Evolutionary conservation across 2,329 filamentous ascomycete species (phyloP), one percentile per base, ranked within the genome.

Genomic region (Neoarthrinium moseri): DNA sequence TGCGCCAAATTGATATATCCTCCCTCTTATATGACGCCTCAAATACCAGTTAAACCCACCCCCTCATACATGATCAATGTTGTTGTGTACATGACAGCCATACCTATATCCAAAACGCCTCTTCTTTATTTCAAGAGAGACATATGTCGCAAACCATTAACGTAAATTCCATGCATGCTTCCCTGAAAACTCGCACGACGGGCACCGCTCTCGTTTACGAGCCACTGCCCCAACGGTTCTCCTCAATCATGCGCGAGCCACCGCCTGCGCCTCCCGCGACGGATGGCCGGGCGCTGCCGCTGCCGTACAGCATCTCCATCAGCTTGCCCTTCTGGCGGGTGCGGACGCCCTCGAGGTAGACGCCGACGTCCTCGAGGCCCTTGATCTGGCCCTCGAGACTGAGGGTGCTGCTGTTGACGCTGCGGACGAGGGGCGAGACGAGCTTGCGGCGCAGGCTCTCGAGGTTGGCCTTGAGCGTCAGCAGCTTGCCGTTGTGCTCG

Each of bases 341-440:
- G 32, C 92, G 74, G 29, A 95, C 83, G 7, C 77, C 80, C 51
- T 86, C 85, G 8, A 97, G 75, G 61, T 95, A 88, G 11, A 78
- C 77, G 56, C 91, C 88, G 4, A 90, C 91, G 20, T 87, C 85
- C 56, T 89, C 86, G 17, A 97, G 67, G 4, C 92, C 91, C 35
- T 76, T 75, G 55, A 97, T 89, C 72, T 97, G 92, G 58, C 91
- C 88, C 50, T 92, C 88, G 15, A 96, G 77, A 2, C 84, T 84
- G 15, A 92, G 72, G 21, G 83, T 87, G 51, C 83, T 89, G 11
- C 73, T 75, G 59, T 84, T 84, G 43, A 76, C 75, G 44, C 84
- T 82, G 35, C 88, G 74, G 17, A 96, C 87, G 3, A 96, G 76
- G 13, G 92, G 92, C 43, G 83, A 89, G 32, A 96, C 87, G 15